A percentile compares a stretch with the other conserved stretches of the same genome.
Conservation (phyloP, 2,329 filamentous ascomycete species). For the Hypoxylon sp. region DNA sequence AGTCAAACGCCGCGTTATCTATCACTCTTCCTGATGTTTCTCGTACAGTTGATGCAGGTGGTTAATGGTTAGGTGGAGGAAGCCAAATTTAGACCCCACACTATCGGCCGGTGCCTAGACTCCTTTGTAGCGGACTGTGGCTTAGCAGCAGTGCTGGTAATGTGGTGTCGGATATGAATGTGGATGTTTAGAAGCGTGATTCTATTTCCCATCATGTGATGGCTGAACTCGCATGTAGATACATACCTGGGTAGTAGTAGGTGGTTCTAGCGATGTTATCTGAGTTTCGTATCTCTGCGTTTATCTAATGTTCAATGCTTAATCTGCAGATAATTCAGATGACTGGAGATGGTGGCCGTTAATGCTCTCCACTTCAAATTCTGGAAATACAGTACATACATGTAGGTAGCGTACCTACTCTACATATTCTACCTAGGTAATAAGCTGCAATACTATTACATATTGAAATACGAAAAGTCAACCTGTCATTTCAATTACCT, state of each 20-base stretch:
- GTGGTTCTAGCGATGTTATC: background rate
- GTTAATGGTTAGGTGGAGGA: background rate
- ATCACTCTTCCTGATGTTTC: constrained; percentile 7
- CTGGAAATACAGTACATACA: too few relatives aligned
- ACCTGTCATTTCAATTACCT: background rate
- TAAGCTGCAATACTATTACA: too few relatives aligned
- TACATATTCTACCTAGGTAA: background rate
- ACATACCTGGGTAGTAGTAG: too few relatives aligned
- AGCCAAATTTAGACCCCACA: constrained; percentile 6
- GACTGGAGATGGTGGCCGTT: background rate
- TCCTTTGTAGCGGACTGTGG: background rate
- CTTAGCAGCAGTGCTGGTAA: background rate
- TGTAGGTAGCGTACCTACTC: too few relatives aligned
- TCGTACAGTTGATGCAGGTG: too few relatives aligned
- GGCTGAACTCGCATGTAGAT: too few relatives aligned
- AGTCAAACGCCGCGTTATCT: background rate
- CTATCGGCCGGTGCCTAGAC: constrained; percentile 1
- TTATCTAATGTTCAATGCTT: background rate
- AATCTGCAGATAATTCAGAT: constrained; percentile 1
- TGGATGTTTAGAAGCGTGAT: too few relatives aligned
- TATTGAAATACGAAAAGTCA: background rate
- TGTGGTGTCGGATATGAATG: too few relatives aligned
- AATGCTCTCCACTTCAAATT: background rate
- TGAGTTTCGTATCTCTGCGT: background rate
- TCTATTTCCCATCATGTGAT: too few relatives aligned